Evolutionary conservation across 2,329 filamentous ascomycete species (phyloP).

Genomic region (Paecilomyces formosus): DNA sequence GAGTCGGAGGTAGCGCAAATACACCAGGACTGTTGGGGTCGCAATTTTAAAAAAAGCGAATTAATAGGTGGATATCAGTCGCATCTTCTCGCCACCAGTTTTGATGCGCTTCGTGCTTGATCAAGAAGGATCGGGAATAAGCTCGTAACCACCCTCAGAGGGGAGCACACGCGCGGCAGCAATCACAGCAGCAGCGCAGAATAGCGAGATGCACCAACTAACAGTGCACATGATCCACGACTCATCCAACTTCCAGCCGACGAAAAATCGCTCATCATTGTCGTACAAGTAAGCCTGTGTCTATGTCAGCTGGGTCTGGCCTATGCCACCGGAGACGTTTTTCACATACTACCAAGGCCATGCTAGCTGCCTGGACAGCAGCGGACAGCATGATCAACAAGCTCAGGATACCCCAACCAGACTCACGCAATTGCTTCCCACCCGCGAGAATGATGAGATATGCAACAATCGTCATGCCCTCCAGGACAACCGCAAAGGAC

Average conservation of each 20-base stretch:
- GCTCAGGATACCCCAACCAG: conserved; percentile 71
- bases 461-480: conserved; percentile 71
- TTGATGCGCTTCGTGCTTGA: not conserved
- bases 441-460: conserved; percentile 72
- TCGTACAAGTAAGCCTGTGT: conserved; percentile 72
- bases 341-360: conserved; percentile 71
- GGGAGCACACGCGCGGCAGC: conserved; percentile 64
- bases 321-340: not conserved
- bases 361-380: conserved; percentile 64
- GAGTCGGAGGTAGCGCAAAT: not conserved
- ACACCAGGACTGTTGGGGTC: not conserved
- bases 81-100: not conserved
- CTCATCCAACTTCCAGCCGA: conserved; percentile 72
- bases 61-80: not conserved
- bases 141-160: conserved; percentile 79
- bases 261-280: conserved; percentile 72
- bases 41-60: not conserved
- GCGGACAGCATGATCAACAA: conserved; percentile 59
- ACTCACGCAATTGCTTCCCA: conserved; percentile 70
- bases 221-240: conserved; percentile 68
- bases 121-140: conserved; percentile 47
- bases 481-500: conserved; percentile 72
- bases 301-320: conserved; percentile 1
- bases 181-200: conserved; percentile 52
- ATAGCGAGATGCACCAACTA: conserved; percentile 49